phyloP scores from a whole-genome alignment of 169 alveolate genomes.

The Eimeria necatrix region DNA sequence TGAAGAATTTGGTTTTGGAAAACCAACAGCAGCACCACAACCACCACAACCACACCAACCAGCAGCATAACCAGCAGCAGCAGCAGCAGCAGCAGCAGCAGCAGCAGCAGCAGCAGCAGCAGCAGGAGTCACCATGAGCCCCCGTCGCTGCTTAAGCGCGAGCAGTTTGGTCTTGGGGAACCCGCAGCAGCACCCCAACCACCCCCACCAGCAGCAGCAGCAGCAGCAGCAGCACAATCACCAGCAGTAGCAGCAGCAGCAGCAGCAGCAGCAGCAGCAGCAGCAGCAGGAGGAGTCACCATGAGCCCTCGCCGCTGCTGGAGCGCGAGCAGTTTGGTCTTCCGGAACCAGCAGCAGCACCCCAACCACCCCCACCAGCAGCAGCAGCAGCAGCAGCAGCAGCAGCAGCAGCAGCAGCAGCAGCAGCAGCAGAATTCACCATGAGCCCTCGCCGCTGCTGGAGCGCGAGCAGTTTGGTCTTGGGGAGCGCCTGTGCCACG shows the following conservation, averaged over 20 bases:
- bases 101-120: too few species aligned
- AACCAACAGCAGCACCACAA: conserved; percentile 73
- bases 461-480: conserved; percentile 75
- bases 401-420: conserved; percentile 80
- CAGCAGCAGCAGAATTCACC: too few species aligned
- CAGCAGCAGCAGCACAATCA: conserved; percentile 82
- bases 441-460: conserved; percentile 83
- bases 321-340: conserved; percentile 78
- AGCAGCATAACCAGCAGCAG: too few species aligned
- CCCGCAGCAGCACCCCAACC: conserved; percentile 66
- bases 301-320: conserved; percentile 80
- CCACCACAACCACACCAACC: too few species aligned
- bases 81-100: conserved; percentile 83
- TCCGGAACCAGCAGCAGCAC: conserved; percentile 79
- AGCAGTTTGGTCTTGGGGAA: conserved; percentile 80
- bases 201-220: too few species aligned
- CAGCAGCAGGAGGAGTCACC: too few species aligned
- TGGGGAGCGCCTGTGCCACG: conserved; percentile 76
- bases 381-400: too few species aligned
- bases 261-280: conserved; percentile 80
- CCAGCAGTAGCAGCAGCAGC: too few species aligned
- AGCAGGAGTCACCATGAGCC: too few species aligned
- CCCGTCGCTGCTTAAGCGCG: too few species aligned
- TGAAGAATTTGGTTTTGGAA: conserved; percentile 81
- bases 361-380: too few species aligned